These are phyloP conservation scores for Echinosophora koreensis DNA, from an alignment of 306 rosid genomes.

Conservation along the genomic window DNA sequence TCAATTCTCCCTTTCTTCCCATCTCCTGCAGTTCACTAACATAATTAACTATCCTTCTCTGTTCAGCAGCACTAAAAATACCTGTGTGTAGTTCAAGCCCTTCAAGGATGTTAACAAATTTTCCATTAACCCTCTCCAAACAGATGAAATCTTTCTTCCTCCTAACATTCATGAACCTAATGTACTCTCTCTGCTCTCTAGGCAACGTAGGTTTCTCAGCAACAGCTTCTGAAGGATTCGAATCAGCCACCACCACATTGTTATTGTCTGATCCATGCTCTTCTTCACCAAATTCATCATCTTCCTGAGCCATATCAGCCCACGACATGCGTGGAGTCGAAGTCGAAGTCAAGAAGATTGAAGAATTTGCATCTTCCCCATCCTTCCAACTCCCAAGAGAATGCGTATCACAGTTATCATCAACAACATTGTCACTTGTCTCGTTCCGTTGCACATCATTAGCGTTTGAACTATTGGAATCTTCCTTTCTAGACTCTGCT, in stretches of 20 bases:
- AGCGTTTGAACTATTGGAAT: slow-evolving; percentile 23
- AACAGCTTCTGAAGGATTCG: slow-evolving; percentile 48
- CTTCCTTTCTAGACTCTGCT: slow-evolving; percentile 47
- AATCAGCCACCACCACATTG: slow-evolving; percentile 20
- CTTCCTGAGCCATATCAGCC: slow-evolving; percentile 99
- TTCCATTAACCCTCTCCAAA: slow-evolving; percentile 77
- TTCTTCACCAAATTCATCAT: slow-evolving; percentile 81
- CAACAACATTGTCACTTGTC: slow-evolving; percentile 44
- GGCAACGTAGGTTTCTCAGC: slow-evolving; percentile 73
- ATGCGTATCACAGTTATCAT: slow-evolving; percentile 58
- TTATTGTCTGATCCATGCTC: slow-evolving; percentile 43
- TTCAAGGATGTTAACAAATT: slow-evolving; percentile 72
- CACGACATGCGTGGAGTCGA: slow-evolving; percentile 69
- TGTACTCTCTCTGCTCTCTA: slow-evolving; percentile 78
- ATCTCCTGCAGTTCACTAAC: slow-evolving; percentile 69
- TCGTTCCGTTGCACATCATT: slow-evolving; percentile 29
- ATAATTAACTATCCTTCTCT: slow-evolving; percentile 74
- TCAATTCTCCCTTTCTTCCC: slow-evolving; percentile 81
- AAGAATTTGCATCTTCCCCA: slow-evolving; percentile 49
- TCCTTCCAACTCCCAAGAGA: slow-evolving; percentile 73
- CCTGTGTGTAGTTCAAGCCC: slow-evolving; percentile 94
- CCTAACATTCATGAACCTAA: slow-evolving; percentile 72
- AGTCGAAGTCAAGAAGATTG: slow-evolving; percentile 29
- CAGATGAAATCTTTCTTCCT: slow-evolving; percentile 74
- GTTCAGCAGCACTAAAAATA: slow-evolving; percentile 89